These are phyloP conservation scores for Coleophoma cylindrospora DNA, from an alignment of 2,329 filamentous ascomycete genomes.

Conservation along the genomic window DNA sequence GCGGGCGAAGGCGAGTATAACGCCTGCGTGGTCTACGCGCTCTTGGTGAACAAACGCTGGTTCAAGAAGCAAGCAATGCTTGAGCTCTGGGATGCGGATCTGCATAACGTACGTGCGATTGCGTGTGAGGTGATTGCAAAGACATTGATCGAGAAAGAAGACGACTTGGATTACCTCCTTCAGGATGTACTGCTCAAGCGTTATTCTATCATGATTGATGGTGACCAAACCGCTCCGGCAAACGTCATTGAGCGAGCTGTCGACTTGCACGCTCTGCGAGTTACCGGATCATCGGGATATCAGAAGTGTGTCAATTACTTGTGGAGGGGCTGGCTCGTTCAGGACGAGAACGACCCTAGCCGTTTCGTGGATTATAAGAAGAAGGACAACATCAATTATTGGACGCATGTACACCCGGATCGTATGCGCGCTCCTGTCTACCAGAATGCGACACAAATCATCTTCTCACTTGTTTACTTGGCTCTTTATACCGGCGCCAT, in stretches of 20 bases:
- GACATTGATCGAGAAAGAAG: conserved; percentile 77
- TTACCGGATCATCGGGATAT: conserved; percentile 91
- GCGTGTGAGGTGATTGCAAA: conserved; percentile 95
- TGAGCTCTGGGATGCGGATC: conserved; percentile 89
- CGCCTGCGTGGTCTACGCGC: conserved; percentile 60
- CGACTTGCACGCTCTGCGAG: conserved; percentile 79
- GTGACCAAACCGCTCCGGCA: conserved; percentile 64
- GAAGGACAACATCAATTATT: conserved; percentile 73
- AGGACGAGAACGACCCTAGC: conserved; percentile 87
- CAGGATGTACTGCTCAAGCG: conserved; percentile 80
- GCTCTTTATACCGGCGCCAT: conserved; percentile 84
- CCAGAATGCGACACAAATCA: conserved; percentile 84
- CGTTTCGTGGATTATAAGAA: conserved; percentile 84
- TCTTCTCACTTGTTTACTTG: conserved; percentile 79
- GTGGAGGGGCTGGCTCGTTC: conserved; percentile 95
- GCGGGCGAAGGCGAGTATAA: conserved; percentile 72
- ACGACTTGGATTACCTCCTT: conserved; percentile 73
- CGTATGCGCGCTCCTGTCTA: conserved; percentile 90
- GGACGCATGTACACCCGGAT: conserved; percentile 84
- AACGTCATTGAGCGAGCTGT: conserved; percentile 94
- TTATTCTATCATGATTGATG: conserved; percentile 75
- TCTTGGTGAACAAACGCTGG: conserved; percentile 46
- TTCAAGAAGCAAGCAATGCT: conserved; percentile 73
- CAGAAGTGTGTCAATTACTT: conserved; percentile 87
- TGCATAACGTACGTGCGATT: conserved; percentile 72